These are phyloP conservation scores for Stagonosporopsis chrysanthemi DNA, from an alignment of 2,329 filamentous ascomycete species.

Conservation along the genomic window DNA sequence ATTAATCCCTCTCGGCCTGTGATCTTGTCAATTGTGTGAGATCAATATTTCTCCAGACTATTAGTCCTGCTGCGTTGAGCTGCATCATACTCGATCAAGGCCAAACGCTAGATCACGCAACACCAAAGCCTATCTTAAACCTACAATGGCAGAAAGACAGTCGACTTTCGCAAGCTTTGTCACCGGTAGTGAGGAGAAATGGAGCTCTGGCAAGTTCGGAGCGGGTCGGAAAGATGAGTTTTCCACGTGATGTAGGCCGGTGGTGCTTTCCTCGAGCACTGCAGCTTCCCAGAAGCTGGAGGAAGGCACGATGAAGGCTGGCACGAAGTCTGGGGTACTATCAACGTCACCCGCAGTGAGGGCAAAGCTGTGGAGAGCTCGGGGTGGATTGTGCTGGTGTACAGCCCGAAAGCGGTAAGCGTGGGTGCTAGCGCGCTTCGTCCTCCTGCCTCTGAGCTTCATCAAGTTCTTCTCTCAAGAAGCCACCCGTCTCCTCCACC, in stretches of 20 bases:
- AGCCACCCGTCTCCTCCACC: constrained; percentile 40
- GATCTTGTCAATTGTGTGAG: no score
- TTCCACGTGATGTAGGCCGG: constrained; percentile 2
- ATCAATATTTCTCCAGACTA: no score
- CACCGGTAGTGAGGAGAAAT: neutral
- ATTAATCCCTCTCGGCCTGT: no score
- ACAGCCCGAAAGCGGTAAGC: constrained; percentile 18
- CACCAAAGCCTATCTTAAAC: neutral
- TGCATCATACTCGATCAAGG: no score
- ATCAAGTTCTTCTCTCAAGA: constrained; percentile 24
- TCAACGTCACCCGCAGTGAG: neutral
- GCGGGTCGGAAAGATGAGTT: constrained; percentile 4
- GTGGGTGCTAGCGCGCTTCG: constrained; percentile 4
- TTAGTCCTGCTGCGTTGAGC: no score
- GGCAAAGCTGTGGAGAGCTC: constrained; percentile 18
- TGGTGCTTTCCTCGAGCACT: neutral
- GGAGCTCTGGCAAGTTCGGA: neutral
- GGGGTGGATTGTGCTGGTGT: constrained; percentile 9
- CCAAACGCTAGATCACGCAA: neutral
- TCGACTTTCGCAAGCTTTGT: neutral
- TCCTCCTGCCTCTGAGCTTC: constrained; percentile 10
- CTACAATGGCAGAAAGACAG: neutral
- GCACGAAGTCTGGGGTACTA: constrained; percentile 1
- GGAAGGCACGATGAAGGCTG: neutral
- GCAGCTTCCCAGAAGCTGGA: neutral